Conservation (phyloP, 805 yeast species). For the Wickerhamiella vanderwaltii region DNA sequence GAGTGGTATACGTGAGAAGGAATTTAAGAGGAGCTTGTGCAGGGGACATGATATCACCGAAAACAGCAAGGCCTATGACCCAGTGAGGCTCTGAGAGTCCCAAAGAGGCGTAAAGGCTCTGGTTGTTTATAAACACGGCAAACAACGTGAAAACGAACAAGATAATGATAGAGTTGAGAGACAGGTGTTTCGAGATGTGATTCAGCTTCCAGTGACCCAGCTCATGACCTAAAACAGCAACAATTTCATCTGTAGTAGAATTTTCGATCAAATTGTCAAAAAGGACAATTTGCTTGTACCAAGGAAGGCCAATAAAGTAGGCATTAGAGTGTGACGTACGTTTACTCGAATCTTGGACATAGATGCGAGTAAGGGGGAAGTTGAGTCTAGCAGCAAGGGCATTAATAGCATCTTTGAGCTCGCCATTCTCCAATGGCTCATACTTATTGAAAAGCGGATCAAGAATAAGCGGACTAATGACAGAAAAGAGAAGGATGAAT, state of each 20-base stretch:
- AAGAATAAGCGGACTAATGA: constrained; percentile 71
- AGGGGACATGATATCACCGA: constrained; percentile 69
- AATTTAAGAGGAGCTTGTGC: constrained; percentile 58
- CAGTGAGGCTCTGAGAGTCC: constrained; percentile 70
- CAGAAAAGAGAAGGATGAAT: constrained; percentile 61
- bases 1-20: constrained; percentile 53
- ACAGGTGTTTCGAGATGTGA: constrained; percentile 69
- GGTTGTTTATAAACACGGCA: constrained; percentile 67
- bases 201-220: constrained; percentile 94
- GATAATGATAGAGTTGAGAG: constrained; percentile 51
- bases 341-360: constrained; percentile 92
- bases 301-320: constrained; percentile 89
- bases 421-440: constrained; percentile 82
- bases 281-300: constrained; percentile 91
- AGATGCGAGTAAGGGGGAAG: constrained; percentile 78
- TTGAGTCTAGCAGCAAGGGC: constrained; percentile 57
- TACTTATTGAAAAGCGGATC: constrained; percentile 89
- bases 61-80: constrained; percentile 68
- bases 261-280: constrained; percentile 83
- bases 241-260: constrained; percentile 63
- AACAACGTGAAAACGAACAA: constrained; percentile 59
- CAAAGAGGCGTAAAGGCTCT: constrained; percentile 62
- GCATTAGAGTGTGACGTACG: constrained; percentile 97
- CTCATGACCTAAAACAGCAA: constrained; percentile 96
- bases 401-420: constrained; percentile 71